A percentile compares a stretch with the other conserved stretches of the same genome.
Evolutionary conservation across 805 yeast species (phyloP).

Genomic region (Lipomyces chichibuensis): DNA sequence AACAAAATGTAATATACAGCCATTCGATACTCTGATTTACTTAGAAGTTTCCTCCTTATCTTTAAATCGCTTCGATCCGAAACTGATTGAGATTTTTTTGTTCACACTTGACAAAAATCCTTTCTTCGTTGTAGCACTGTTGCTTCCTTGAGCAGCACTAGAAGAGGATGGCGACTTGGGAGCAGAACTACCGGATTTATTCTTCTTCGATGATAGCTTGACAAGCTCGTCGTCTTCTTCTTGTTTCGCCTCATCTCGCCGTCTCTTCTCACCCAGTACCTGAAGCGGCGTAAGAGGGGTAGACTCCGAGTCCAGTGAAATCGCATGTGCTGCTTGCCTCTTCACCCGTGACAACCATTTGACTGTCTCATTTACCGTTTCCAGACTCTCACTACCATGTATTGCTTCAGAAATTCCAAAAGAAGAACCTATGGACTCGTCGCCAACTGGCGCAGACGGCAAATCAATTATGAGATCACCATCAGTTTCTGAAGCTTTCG

Average conservation of each 20-base stretch:
- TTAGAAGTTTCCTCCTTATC: not conserved
- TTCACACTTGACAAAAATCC: conserved; percentile 11
- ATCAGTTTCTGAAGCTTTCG: conserved; percentile 11
- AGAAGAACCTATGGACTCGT: not conserved
- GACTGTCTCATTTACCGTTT: not conserved
- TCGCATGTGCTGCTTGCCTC: not conserved
- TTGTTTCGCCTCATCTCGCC: conserved; percentile 24
- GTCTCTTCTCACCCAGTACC: conserved; percentile 27
- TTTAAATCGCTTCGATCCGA: conserved; percentile 15
- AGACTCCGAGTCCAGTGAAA: not conserved
- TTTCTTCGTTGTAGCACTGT: conserved; percentile 7
- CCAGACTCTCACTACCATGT: not conserved
- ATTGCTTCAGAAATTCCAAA: not conserved
- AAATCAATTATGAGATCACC: not conserved
- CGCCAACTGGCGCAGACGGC: not conserved
- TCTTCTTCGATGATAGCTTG: conserved; percentile 17
- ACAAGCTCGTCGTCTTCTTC: conserved; percentile 32
- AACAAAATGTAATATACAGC: not conserved
- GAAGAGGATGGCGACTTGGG: conserved; percentile 4
- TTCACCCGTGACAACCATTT: not conserved
- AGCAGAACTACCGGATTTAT: not conserved
- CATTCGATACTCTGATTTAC: not conserved
- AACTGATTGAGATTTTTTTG: conserved; percentile 12
- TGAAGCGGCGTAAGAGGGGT: conserved; percentile 8
- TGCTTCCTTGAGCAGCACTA: not conserved